phyloP scores from a whole-genome alignment of 768 basidiomycete species.

The Cystobasidium onofrii region DNA sequence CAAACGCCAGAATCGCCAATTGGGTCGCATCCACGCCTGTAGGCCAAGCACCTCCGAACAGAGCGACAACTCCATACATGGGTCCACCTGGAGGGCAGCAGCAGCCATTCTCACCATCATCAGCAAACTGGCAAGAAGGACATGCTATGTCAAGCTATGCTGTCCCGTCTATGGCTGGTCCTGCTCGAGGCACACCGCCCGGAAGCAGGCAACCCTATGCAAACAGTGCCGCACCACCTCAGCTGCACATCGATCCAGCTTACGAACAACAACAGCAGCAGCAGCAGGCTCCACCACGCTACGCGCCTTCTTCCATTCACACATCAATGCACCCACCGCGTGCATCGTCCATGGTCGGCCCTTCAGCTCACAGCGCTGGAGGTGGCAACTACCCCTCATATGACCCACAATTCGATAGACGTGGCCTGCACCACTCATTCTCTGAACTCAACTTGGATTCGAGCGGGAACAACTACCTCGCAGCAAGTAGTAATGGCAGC shows the following conservation, averaged over 20 bases:
- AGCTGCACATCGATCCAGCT: background rate
- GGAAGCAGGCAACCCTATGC: background rate
- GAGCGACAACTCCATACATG: background rate
- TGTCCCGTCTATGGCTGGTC: background rate
- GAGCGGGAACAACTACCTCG: background rate
- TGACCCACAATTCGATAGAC: constrained; percentile 1
- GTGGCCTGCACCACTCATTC: background rate
- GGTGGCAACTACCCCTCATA: background rate
- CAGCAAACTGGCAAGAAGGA: background rate
- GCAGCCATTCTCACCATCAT: background rate
- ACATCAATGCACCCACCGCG: background rate
- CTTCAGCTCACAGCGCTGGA: background rate
- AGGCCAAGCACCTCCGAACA: background rate
- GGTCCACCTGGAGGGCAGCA: background rate
- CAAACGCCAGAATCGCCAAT: background rate
- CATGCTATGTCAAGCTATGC: background rate
- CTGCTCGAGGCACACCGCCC: background rate
- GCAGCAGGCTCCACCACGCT: background rate
- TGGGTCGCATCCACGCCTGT: constrained; percentile 5
- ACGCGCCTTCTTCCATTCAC: background rate
- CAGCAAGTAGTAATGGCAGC: background rate
- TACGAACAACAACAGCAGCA: background rate
- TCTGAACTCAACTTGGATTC: background rate
- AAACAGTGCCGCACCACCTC: background rate
- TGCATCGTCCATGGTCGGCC: background rate